Base-by-base conservation (phyloP, 2,329 filamentous ascomycete genomes). In the Ambrosiella beaveri region DNA sequence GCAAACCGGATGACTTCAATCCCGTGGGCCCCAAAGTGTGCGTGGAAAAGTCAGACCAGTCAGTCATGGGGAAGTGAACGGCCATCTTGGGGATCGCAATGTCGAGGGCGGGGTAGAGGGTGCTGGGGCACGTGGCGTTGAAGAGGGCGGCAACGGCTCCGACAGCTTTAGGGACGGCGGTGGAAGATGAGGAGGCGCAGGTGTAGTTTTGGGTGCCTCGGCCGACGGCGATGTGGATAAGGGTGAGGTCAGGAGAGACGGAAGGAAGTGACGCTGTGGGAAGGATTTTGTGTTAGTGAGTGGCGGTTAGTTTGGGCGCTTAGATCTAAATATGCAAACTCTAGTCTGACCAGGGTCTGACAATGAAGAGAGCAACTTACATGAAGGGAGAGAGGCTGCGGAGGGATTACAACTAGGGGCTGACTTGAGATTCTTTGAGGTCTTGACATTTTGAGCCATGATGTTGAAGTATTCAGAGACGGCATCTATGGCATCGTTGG, bases 201-300 rank as follows among this genome's bases (percentile, higher is more conserved):
- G 88, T 94, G 75, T 96, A 97, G 77, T 96, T 96, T 73, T 96
- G 84, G 7, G 86, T 93, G 61, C 91, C 91, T 50, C 88, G 84
- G 65, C 91, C 91, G 62, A 96, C 75, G 66, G 85, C 87, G 57
- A 96, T 85, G 70, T 94, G 87, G 66, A 80, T 78, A 55, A 94
- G 75, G 2, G 67, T 73, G 37, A 87, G 73, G 58, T 83, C 85
- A 6, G 73, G 63, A 0, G 79, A 71, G 12, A 81, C 80, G 7
- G 74, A 62, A 12, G 85, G 81, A 6, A 95, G 76, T 13, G 78
- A 71, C 6, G 74, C 59, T 61, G 17, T 2, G 38, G 6, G 27
- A 8, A 27, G 27, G 27, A 27, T 27, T 27, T 19, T 36, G 27
- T 35, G 9, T 19, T 40, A 38, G 27, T 47, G 7, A 44, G 2